Evolutionary conservation across 176 grass and related monocot species (phyloP).

Genomic region (Lolium perenne): DNA sequence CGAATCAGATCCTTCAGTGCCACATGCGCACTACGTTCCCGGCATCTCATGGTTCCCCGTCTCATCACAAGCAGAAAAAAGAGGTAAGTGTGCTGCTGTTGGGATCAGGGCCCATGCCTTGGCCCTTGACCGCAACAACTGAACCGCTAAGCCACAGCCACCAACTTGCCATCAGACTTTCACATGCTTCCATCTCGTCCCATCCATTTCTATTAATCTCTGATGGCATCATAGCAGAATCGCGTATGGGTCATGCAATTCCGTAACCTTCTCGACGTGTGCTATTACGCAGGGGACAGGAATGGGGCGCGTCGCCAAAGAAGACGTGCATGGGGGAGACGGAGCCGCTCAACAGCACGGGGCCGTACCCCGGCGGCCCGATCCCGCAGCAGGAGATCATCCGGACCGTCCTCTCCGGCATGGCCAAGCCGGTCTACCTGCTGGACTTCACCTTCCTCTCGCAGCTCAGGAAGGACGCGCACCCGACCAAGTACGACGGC

Average conservation of each 20-base stretch:
- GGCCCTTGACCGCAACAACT: not conserved
- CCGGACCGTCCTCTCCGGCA: conserved; percentile 49
- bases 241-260: not conserved
- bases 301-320: conserved; percentile 61
- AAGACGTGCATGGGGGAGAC: conserved; percentile 75
- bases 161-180: not conserved
- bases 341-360: conserved; percentile 50
- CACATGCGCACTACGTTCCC: not conserved
- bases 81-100: not conserved
- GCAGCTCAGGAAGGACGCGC: conserved; percentile 81
- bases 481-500: conserved; percentile 79
- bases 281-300: conserved; percentile 49
- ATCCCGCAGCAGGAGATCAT: conserved; percentile 63
- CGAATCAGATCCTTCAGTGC: not conserved
- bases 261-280: not conserved
- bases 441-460: conserved; percentile 77
- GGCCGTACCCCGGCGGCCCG: conserved; percentile 57
- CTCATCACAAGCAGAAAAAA: not conserved
- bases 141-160: conserved; percentile 27
- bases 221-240: not conserved
- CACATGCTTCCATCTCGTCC: not conserved
- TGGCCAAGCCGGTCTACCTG: conserved; percentile 74
- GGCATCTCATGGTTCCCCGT: not conserved
- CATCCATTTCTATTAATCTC: not conserved
- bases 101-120: not conserved